phyloP scores from a whole-genome alignment of 2,329 filamentous ascomycete species.

The Sphaceloma murrayae region DNA sequence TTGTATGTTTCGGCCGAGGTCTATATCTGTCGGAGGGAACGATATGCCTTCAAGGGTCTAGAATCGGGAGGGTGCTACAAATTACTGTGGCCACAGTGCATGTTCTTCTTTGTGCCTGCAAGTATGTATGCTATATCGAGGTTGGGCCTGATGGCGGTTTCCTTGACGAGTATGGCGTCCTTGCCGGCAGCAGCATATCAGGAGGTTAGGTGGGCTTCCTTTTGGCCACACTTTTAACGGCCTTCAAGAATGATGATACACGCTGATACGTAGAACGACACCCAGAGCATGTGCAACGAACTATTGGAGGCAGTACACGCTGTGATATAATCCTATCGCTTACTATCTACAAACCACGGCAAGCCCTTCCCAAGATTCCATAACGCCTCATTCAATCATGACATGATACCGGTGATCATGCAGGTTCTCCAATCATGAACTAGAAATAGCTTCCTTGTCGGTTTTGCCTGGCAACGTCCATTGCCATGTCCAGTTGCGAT shows the following conservation, averaged over 20 bases:
- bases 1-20: background rate
- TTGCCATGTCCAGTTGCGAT: slow-evolving; percentile 14
- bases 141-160: background rate
- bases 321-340: no score
- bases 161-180: background rate
- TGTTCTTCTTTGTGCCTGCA: background rate
- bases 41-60: background rate
- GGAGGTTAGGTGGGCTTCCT: background rate
- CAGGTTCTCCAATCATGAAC: background rate
- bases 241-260: background rate
- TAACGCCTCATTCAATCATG: slow-evolving; percentile 10
- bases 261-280: no score
- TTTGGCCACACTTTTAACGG: background rate
- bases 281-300: no score
- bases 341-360: slow-evolving; percentile 3
- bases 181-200: background rate
- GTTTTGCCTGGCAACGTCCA: slow-evolving; percentile 13
- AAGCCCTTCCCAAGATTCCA: background rate
- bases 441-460: slow-evolving; percentile 16
- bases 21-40: background rate
- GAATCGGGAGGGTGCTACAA: background rate
- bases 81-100: background rate
- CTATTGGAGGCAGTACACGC: no score
- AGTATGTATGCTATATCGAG: background rate
- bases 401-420: background rate